Evolutionary conservation across 2,329 filamentous ascomycete species (phyloP), one percentile per base, ranked within the genome.

Genomic region (Diplodia sapinea): DNA sequence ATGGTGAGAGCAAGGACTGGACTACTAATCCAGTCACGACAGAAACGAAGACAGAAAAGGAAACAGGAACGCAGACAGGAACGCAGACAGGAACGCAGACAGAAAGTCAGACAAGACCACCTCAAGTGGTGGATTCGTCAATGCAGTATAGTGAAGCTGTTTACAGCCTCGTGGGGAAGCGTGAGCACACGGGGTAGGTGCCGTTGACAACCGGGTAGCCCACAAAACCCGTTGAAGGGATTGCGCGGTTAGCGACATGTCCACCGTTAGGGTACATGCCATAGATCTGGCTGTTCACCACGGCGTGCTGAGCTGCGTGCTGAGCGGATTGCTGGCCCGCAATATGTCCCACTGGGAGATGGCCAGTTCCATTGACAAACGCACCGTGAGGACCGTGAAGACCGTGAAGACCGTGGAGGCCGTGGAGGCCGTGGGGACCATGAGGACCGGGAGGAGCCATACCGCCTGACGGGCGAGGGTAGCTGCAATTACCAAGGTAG

Each of bases 121-220:
- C 38, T 40, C 38, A 15, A 13, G 38, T 3, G 38, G 38, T 40
- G 38, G 13, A 13, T 13, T 5, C 9, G 38, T 40, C 38, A 36
- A 36, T 36, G 33, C 33, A 36, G 12, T 15, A 40, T 40, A 40
- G 38, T 12, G 38, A 17, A 17, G 38, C 9, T 54, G 13, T 29
- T 55, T 33, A 55, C 26, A 31, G 15, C 51, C 29, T 55, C 17
- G 26, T 17, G 12, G 26, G 2, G 8, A 55, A 55, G 29, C 43
- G 43, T n/a, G 40, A 8, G 40, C 40, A 47, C 40, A 47, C 15
- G 17, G 17, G 17, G 17, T 55, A 55, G 15, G 51, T 36, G 51
- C 51, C 51, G 29, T 55, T 55, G 29, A n/a, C 51, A 31, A 55
- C 29, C 51, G 51, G 29, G 51, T 55, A 55, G 29, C 51, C 51